phyloP scores from a whole-genome alignment of 164 flowering plant species.

The Buxus sempervirens region DNA sequence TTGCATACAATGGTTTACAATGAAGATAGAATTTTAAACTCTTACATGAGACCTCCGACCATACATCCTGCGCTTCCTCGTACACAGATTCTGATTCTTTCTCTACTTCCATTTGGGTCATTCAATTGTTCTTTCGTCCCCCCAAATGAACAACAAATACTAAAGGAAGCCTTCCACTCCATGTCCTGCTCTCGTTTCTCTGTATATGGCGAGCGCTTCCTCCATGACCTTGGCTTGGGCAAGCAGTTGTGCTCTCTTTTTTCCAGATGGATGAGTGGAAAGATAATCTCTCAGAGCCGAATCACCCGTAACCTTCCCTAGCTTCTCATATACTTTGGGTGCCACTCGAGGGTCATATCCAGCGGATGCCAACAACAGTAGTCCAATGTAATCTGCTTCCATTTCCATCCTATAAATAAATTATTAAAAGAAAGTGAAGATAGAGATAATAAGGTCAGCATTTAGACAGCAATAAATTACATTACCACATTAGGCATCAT shows the following conservation, averaged over 20 bases:
- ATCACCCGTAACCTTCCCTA: slow-evolving; percentile 64
- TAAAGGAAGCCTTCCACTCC: slow-evolving; percentile 70
- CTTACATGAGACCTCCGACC: not conserved
- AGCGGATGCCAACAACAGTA: slow-evolving; percentile 80
- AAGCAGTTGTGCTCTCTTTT: slow-evolving; percentile 72
- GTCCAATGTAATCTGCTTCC: slow-evolving; percentile 95
- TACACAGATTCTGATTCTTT: not conserved
- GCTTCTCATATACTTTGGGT: slow-evolving; percentile 77
- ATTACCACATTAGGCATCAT: not conserved
- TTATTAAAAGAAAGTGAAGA: too few relatives aligned
- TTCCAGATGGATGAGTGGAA: slow-evolving; percentile 94
- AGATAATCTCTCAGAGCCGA: slow-evolving; percentile 69
- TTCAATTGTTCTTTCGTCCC: not conserved
- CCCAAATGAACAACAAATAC: not conserved
- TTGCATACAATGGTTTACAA: too few relatives aligned
- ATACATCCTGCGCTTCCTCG: not conserved
- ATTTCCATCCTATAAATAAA: slow-evolving; percentile 82
- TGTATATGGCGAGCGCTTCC: slow-evolving; percentile 74
- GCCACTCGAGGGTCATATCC: slow-evolving; percentile 94
- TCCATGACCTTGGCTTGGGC: slow-evolving; percentile 88
- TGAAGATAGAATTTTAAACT: not conserved
- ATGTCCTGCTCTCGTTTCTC: slow-evolving; percentile 58
- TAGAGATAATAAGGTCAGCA: not conserved
- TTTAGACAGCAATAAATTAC: not conserved
- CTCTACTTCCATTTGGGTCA: not conserved